phyloP scores from a whole-genome alignment of 805 yeast genomes.

The Candida coquimbonensis region DNA sequence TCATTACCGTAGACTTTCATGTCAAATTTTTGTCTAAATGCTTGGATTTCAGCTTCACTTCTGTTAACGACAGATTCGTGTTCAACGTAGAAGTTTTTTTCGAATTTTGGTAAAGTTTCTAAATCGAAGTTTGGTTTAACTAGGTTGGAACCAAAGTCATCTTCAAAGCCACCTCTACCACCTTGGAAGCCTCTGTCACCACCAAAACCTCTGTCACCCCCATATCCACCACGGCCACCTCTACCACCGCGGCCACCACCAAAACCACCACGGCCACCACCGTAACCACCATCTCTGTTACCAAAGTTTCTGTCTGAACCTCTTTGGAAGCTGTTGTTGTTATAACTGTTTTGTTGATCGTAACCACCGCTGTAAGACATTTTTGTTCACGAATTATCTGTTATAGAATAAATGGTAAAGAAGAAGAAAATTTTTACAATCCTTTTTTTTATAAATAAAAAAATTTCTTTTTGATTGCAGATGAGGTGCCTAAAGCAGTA shows the following conservation, averaged over 20 bases:
- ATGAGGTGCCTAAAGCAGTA: too few species aligned
- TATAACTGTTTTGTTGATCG: slow-evolving; percentile 28
- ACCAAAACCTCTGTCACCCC: slow-evolving; percentile 32
- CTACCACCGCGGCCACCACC: slow-evolving; percentile 25
- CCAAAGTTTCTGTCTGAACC: slow-evolving; percentile 29
- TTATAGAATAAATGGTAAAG: not conserved
- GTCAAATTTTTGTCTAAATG: slow-evolving; percentile 75
- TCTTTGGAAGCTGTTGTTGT: slow-evolving; percentile 26
- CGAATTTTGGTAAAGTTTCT: slow-evolving; percentile 75
- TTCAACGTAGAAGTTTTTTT: slow-evolving; percentile 91
- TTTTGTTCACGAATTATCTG: not conserved
- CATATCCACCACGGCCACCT: slow-evolving; percentile 12
- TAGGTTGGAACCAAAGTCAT: slow-evolving; percentile 46
- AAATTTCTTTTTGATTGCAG: not conserved
- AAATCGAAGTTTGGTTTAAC: slow-evolving; percentile 77
- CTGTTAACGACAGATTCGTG: slow-evolving; percentile 71
- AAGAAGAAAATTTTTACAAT: not conserved
- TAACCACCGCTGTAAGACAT: slow-evolving; percentile 26
- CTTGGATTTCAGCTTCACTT: slow-evolving; percentile 61
- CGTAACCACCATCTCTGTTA: slow-evolving; percentile 32
- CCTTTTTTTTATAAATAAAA: not conserved
- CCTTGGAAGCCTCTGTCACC: slow-evolving; percentile 26
- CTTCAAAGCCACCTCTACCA: slow-evolving; percentile 30
- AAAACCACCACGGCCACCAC: slow-evolving; percentile 16
- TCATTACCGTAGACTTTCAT: slow-evolving; percentile 81